Percentiles rank a stretch among this genome's conserved stretches.
phyloP scores from a whole-genome alignment of 169 alveolate genomes.

The Cardiosporidium cionae region DNA sequence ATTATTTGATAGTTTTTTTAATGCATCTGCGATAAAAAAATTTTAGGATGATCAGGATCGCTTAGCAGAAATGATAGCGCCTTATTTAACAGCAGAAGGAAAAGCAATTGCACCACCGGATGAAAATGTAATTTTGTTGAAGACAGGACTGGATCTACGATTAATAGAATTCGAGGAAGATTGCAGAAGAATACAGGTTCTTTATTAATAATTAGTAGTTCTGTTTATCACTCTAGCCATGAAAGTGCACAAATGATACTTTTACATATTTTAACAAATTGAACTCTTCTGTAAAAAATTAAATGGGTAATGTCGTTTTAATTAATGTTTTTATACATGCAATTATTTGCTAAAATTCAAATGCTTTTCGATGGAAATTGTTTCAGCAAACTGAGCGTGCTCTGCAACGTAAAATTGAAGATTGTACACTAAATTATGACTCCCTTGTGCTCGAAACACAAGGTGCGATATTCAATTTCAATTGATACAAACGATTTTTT shows the following conservation, averaged over 20 bases:
- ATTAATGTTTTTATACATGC: too few species aligned
- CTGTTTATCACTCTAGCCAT: too few species aligned
- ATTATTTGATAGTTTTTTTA: too few species aligned
- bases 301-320: too few species aligned
- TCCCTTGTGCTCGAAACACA: slow-evolving; percentile 23
- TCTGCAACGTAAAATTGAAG: slow-evolving; percentile 27
- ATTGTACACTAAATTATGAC: slow-evolving; percentile 13
- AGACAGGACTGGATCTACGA: slow-evolving; percentile 31
- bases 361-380: not conserved
- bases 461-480: not conserved
- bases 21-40: too few species aligned
- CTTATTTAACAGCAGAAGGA: slow-evolving; percentile 4
- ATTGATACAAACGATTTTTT: not conserved
- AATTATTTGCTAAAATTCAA: too few species aligned
- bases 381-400: slow-evolving; percentile 29
- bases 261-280: too few species aligned
- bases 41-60: slow-evolving; percentile 31
- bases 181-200: slow-evolving; percentile 32
- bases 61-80: slow-evolving; percentile 19
- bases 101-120: slow-evolving; percentile 4
- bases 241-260: too few species aligned
- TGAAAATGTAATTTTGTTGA: slow-evolving; percentile 18
- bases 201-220: too few species aligned
- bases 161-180: slow-evolving; percentile 33
- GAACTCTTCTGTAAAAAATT: too few species aligned